Evolutionary conservation across 2,329 filamentous ascomycete genomes (phyloP), one percentile per base, ranked within the genome.

Genomic region (Alternaria atra): DNA sequence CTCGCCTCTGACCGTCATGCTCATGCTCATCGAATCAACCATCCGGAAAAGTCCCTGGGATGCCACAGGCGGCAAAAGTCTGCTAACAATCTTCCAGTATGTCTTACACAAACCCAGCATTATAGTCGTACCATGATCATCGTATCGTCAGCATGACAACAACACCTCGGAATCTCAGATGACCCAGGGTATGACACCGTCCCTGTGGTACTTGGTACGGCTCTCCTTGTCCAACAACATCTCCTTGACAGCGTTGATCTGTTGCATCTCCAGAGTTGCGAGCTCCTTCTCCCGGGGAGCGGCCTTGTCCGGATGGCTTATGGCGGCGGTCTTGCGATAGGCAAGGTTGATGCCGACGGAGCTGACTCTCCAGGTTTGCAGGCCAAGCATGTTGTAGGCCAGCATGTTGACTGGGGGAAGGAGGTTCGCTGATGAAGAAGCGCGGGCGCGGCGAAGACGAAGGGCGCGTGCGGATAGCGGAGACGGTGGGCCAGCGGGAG

Each of bases 171-270:
- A 10, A 9, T 4, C 35, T 58, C 27, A 54, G 8, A 60, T 17
- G n/a, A 54, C 48, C 63, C 60, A 64, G 1, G 61, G 63, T 35
- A 68, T 42, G 17, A 42, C 40, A 5, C 66, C 66, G 20, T 60
- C 57, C 20, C 30, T 9, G 37, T 68, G 66, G 34, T 68, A 68
- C 46, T 53, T 34, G 15, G 35, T 40, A 12, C 71, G 64, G 15
- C 51, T 48, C 5, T 10, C 32, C 5, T 15, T 17, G 30, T 72
- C 61, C 8, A 69, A 29, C 20, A 75, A 52, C 17, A 75, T 55
- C 17, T 73, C 72, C 37, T 63, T 70, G 0, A 72, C 67, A 5
- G 65, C 72, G 30, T 73, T 73, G 29, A 74, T 57, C 13, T 61
- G 58, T 58, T 72, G 64, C 73, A 75, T 75, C 23, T 52, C 53